These are phyloP conservation scores for Ustilago curta DNA, from an alignment of 1,284 basidiomycete genomes.

Conservation along the genomic window DNA sequence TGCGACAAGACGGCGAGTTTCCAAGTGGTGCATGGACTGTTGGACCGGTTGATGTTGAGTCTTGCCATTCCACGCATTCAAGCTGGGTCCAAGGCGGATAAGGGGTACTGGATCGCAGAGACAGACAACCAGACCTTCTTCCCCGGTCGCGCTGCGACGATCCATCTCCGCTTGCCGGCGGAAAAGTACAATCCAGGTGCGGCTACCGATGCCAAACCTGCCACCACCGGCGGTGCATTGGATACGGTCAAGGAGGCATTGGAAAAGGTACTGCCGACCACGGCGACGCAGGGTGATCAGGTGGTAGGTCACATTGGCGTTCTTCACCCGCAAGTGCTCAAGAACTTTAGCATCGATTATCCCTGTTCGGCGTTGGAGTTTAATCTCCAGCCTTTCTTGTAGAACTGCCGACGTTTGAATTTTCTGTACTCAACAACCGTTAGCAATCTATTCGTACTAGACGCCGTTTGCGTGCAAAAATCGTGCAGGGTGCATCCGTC, in stretches of 20 bases:
- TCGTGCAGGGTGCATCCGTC: neutral
- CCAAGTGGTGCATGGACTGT: conserved; percentile 92
- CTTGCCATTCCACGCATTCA: conserved; percentile 86
- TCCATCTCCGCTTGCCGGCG: conserved; percentile 78
- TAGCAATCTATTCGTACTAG: neutral
- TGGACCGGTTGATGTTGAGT: conserved; percentile 95
- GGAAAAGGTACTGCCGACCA: conserved; percentile 22
- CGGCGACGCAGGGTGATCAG: conserved; percentile 6
- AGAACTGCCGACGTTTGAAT: conserved; percentile 61
- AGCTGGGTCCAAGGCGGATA: conserved; percentile 73
- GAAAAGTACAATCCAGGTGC: conserved; percentile 29
- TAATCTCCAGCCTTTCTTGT: conserved; percentile 90
- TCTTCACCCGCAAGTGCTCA: conserved; percentile 63
- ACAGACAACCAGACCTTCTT: conserved; percentile 86
- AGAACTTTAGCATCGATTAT: conserved; percentile 75
- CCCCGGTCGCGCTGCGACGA: conserved; percentile 90
- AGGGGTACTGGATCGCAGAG: conserved; percentile 87
- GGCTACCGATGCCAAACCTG: conserved; percentile 10
- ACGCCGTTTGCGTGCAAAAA: neutral
- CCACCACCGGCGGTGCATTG: conserved; percentile 10
- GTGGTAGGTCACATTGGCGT: conserved; percentile 58
- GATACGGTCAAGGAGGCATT: conserved; percentile 37
- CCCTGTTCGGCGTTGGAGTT: conserved; percentile 98
- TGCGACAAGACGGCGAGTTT: conserved; percentile 97
- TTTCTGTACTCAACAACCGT: too few species aligned